Evolutionary conservation across 352 stramenopile species (phyloP), one percentile per base, ranked within the genome.

Genomic region (Phytophthora quininea): DNA sequence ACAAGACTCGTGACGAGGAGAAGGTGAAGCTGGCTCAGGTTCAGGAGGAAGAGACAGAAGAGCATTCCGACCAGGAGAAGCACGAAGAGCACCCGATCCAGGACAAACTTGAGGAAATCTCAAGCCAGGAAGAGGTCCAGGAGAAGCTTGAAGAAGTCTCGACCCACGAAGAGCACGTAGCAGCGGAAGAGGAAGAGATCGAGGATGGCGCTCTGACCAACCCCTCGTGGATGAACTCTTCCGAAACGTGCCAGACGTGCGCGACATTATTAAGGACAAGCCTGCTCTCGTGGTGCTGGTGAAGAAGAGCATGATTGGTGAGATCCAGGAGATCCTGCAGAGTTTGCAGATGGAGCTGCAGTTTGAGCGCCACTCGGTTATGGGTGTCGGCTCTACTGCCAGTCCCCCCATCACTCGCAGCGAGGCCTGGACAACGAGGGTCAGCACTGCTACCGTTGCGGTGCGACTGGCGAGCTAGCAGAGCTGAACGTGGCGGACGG

Each of bases 331-430:
- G 45, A 93, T 91, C 47, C 78, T 91, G 12, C 69, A 86, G 54
- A 88, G 76, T 55, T 74, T 93, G 31, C 82, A 93, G 69, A 93
- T 93, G 83, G 85, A 91, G 60, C 56, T 83, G 42, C 85, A 91
- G 48, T 91, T 93, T 56, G 85, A 93, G 62, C 82, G 85, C 19
- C 85, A 91, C 71, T 93, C 85, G 29, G 75, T 77, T 30, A 67
- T 88, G 42, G 83, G 79, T 38, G 32, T 89, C 58, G 85, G 85
- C 55, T 82, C 75, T 12, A 51, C 69, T 48, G 65, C 66, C 0
- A 71, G 42, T 30, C 64, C 71, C 57, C 70, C 3, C 50, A 29
- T 24, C n/a, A 56, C 30, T 72, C 54, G 3, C 51, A 71, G 27
- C 33, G 52, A 31, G 59, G 48, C n/a, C 49, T 55, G 33, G 71